These are phyloP conservation scores for Lolium rigidum DNA, from an alignment of 176 grass and related monocot genomes.

Conservation along the genomic window DNA sequence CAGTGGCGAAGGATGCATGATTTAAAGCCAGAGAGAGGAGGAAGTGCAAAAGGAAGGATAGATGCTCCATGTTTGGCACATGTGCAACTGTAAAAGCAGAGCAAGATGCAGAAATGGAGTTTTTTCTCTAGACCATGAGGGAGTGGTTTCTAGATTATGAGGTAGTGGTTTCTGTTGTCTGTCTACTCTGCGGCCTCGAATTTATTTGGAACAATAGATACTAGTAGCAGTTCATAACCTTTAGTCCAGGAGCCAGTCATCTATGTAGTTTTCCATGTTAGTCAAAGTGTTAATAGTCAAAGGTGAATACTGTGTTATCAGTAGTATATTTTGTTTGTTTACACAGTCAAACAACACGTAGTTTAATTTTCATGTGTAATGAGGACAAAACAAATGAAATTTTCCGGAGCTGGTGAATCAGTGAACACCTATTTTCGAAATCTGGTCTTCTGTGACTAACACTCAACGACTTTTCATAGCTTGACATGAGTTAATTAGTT, in stretches of 20 bases:
- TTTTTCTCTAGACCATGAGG: not conserved
- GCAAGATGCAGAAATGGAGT: not conserved
- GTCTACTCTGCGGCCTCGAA: not conserved
- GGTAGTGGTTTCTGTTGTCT: not conserved
- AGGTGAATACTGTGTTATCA: not conserved
- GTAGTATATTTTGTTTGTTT: not conserved
- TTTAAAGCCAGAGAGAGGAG: not conserved
- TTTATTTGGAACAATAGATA: not conserved
- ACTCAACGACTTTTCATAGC: not conserved
- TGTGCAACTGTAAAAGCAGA: not conserved
- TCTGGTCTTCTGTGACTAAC: not conserved
- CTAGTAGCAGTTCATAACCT: not conserved
- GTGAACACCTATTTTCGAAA: not conserved
- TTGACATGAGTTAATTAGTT: not conserved
- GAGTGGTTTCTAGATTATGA: not conserved
- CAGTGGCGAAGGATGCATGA: not conserved
- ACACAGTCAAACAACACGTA: not conserved
- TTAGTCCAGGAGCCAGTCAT: not conserved
- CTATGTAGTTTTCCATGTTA: constrained; percentile 3
- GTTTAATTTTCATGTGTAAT: not conserved
- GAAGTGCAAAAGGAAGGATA: constrained; percentile 5
- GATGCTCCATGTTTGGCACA: not conserved
- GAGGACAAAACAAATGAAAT: not conserved
- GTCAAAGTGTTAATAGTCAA: constrained; percentile 12
- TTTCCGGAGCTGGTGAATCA: not conserved